Percentiles rank a stretch among this genome's conserved stretches.
phyloP scores from a whole-genome alignment of 495 filamentous ascomycete species.

The Talaromyces adpressus region DNA sequence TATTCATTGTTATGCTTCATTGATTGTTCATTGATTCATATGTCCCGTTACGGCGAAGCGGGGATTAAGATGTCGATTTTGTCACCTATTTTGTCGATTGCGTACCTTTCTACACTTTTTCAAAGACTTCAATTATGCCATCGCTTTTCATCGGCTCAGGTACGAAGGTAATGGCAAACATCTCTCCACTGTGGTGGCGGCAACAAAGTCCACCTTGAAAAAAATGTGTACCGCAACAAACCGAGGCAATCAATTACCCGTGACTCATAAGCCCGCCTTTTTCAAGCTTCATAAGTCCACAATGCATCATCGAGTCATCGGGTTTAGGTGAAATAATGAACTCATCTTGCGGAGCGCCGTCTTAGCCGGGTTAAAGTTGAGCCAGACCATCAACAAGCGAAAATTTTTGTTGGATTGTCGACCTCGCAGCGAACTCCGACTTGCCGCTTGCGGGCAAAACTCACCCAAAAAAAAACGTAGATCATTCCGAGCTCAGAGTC shows the following conservation, averaged over 20 bases:
- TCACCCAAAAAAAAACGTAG: not conserved
- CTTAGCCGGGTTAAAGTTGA: not conserved
- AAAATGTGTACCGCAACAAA: not conserved
- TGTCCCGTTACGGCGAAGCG: not conserved
- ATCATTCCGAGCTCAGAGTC: not conserved
- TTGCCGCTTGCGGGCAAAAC: not conserved
- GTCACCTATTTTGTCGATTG: no score
- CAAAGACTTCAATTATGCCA: not conserved
- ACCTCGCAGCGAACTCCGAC: slow-evolving; percentile 1
- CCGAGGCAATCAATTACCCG: not conserved
- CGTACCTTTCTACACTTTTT: not conserved
- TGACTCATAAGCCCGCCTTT: not conserved
- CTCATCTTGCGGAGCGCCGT: not conserved
- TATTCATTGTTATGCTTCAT: not conserved
- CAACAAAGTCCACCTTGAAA: not conserved
- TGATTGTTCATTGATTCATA: not conserved
- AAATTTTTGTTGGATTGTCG: not conserved
- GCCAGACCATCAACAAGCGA: not conserved
- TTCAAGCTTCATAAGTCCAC: not conserved
- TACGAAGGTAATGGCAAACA: not conserved
- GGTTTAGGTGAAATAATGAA: not conserved
- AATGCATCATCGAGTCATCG: not conserved
- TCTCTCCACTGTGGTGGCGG: not conserved
- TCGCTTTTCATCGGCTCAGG: not conserved
- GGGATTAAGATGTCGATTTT: not conserved